Evolutionary conservation across 345 rosid genomes (phyloP), one percentile per base, ranked within the genome.

Genomic region (Corchorus capsularis): DNA sequence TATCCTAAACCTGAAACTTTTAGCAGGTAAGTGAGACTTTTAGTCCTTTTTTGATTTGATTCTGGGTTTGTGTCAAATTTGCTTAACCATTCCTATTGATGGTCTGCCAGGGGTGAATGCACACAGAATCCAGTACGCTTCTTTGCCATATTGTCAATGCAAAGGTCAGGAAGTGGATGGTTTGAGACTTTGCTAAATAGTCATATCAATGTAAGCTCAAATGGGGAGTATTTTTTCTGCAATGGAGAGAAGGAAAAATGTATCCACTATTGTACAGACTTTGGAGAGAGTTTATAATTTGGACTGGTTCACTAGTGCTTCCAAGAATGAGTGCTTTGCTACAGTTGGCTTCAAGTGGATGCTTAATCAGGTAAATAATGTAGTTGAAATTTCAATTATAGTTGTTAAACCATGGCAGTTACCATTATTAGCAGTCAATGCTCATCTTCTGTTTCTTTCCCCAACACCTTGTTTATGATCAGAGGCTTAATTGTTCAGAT

Each of bases 271-370:
- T 72, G 46, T 87, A 65, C 75, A 80, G 52, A 90, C 92, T 59
- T 87, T 96, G 4, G 98, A 96, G 69, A 89, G 76, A 78, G 93
- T 96, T 79, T 96, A 92, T 82, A 96, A 93, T 83, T 87, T 96
- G 64, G 99, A 96, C 69, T 89, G 91, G 98, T 79, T 91, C 55
- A 86, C 83, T 4, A 96, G 99, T 77, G 96, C 99, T 79, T 90
- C 98, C 10, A 96, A 92, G 91, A 96, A 96, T 56, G 95, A 92
- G 70, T 96, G 99, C 80, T 92, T 98, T 43, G 98, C 94, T 6
- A 97, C 99, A 0, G 85, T 91, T 82, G 99, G 99, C 82, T 93
- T 93, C 88, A 96, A 96, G 87, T 96, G 99, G 99, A 93, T 96
- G 98, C 92, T 96, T 75, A 96, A 96, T 85, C 98, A 96, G 93